Percentiles rank a stretch among this genome's conserved stretches.
phyloP scores from a whole-genome alignment of 2,329 filamentous ascomycete genomes.

The Trichophyton schoenleinii region DNA sequence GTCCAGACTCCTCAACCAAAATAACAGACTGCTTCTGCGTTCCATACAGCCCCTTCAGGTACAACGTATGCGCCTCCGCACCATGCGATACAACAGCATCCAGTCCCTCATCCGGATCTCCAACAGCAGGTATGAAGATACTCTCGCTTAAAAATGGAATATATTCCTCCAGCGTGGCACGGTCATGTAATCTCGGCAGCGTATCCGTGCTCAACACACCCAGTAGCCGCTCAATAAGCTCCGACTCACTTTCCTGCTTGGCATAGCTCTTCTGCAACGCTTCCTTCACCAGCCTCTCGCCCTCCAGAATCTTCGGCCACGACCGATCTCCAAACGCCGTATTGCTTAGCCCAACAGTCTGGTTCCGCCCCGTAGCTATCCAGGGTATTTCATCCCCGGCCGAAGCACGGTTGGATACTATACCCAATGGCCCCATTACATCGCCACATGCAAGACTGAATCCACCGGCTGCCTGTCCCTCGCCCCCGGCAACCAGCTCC shows the following conservation, averaged over 20 bases:
- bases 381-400: conserved; percentile 39
- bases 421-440: conserved; percentile 41
- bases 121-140: conserved; percentile 48
- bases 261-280: conserved; percentile 37
- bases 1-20: conserved; percentile 43
- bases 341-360: conserved; percentile 51
- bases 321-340: conserved; percentile 45
- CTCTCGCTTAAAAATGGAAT: conserved; percentile 45
- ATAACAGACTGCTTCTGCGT: conserved; percentile 54
- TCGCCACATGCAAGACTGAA: conserved; percentile 51
- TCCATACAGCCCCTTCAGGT: conserved; percentile 44
- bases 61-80: conserved; percentile 17
- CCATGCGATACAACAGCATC: conserved; percentile 12
- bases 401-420: conserved; percentile 51
- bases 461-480: conserved; percentile 44
- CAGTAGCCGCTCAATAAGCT: conserved; percentile 42
- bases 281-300: conserved; percentile 41
- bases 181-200: conserved; percentile 39
- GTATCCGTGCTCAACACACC: conserved; percentile 43
- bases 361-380: conserved; percentile 36
- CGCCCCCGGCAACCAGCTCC: conserved; percentile 42
- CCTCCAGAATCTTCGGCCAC: conserved; percentile 51
- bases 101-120: conserved; percentile 31
- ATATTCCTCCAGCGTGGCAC: conserved; percentile 43
- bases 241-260: conserved; percentile 33